phyloP scores from a whole-genome alignment of 2,329 filamentous ascomycete genomes.

The Botrytis fabae region DNA sequence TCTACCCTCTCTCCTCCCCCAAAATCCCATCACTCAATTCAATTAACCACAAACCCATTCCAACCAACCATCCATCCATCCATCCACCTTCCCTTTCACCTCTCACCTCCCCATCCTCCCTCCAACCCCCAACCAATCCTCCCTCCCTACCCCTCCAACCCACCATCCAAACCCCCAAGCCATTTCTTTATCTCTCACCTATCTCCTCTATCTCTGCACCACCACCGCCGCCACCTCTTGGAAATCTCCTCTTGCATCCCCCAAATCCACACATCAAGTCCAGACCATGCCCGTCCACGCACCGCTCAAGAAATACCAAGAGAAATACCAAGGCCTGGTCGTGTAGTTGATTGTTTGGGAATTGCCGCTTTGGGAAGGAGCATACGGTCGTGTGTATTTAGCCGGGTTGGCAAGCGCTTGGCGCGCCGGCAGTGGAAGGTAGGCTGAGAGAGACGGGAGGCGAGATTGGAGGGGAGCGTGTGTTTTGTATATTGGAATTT shows the following conservation, averaged over 20 bases:
- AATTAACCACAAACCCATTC: too few relatives aligned
- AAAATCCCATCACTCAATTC: too few relatives aligned
- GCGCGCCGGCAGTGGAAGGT: background rate
- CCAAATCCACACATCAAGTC: background rate
- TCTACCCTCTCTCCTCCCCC: too few relatives aligned
- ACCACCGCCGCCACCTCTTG: background rate
- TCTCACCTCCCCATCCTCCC: background rate
- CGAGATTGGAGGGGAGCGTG: too few relatives aligned
- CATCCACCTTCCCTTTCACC: background rate
- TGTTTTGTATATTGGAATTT: too few relatives aligned
- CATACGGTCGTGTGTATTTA: background rate
- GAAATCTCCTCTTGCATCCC: background rate
- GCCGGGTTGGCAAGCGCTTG: background rate
- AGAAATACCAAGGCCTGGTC: background rate
- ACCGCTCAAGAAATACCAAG: background rate
- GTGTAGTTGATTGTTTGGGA: too few relatives aligned
- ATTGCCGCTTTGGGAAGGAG: background rate
- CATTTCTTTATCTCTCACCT: background rate
- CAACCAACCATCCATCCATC: background rate
- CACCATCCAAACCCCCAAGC: background rate
- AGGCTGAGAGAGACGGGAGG: background rate
- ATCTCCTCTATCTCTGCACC: too few relatives aligned
- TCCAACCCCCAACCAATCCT: too few relatives aligned
- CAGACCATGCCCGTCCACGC: too few relatives aligned
- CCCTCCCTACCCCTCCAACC: too few relatives aligned